Conservation (phyloP, 164 flowering plant genomes). For the Stephania cephalantha region DNA sequence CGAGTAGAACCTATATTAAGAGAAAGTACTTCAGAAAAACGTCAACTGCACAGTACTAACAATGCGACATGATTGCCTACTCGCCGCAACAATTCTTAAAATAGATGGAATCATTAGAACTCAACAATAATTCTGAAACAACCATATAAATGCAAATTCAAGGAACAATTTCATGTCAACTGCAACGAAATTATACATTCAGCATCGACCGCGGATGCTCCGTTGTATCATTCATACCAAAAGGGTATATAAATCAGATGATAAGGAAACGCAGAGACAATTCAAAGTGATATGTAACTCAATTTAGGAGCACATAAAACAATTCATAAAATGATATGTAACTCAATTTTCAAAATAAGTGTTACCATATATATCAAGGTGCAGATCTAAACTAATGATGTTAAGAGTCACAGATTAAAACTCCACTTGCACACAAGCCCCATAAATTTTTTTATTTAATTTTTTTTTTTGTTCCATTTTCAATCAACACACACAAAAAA, state of each 20-base stretch:
- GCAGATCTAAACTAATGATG: neutral
- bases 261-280: neutral
- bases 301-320: neutral
- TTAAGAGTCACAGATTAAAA: too few relatives aligned
- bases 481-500: neutral
- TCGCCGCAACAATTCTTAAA: neutral
- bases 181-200: neutral
- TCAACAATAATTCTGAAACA: neutral
- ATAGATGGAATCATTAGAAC: neutral
- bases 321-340: neutral
- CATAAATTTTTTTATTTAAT: too few relatives aligned
- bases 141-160: neutral
- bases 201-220: neutral
- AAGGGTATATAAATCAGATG: neutral
- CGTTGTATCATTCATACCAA: neutral
- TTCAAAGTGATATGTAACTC: neutral
- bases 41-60: neutral
- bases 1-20: slow-evolving; percentile 38
- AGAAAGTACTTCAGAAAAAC: neutral
- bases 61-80: neutral
- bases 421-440: neutral
- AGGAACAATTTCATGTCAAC: neutral
- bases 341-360: neutral
- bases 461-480: neutral
- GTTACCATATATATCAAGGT: neutral